These are phyloP conservation scores for Sporothrix humicola DNA, from an alignment of 2,329 filamentous ascomycete genomes.

Conservation along the genomic window DNA sequence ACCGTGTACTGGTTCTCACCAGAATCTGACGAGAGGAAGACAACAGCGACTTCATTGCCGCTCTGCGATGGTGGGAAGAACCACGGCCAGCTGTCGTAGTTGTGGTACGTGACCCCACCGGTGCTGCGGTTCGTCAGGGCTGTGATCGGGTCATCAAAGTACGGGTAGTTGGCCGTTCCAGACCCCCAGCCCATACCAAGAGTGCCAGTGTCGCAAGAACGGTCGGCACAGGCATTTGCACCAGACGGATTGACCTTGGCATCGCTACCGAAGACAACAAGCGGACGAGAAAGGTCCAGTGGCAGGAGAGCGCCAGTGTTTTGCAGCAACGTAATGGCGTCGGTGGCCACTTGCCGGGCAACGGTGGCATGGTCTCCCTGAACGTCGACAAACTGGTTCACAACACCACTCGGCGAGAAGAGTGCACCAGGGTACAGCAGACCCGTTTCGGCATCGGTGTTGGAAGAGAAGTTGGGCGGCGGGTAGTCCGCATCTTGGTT, in stretches of 20 bases:
- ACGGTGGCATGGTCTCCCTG: slow-evolving; percentile 63
- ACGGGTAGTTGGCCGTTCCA: slow-evolving; percentile 66
- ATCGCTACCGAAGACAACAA: slow-evolving; percentile 68
- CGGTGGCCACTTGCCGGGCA: slow-evolving; percentile 58
- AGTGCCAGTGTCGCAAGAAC: slow-evolving; percentile 65
- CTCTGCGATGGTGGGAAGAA: slow-evolving; percentile 53
- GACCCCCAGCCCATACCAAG: slow-evolving; percentile 73
- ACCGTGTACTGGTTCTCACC: slow-evolving; percentile 67
- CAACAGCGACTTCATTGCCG: slow-evolving; percentile 57
- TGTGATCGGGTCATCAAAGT: slow-evolving; percentile 68
- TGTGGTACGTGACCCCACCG: slow-evolving; percentile 59
- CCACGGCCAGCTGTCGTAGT: slow-evolving; percentile 67
- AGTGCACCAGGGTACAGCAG: slow-evolving; percentile 63
- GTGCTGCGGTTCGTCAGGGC: slow-evolving; percentile 65
- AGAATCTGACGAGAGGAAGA: slow-evolving; percentile 68
- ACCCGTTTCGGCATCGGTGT: slow-evolving; percentile 61
- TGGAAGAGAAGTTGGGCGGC: slow-evolving; percentile 57
- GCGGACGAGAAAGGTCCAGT: slow-evolving; percentile 59
- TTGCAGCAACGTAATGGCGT: slow-evolving; percentile 71
- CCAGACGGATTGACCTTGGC: slow-evolving; percentile 65
- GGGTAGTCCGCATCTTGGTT: slow-evolving; percentile 60
- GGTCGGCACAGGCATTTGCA: slow-evolving; percentile 68
- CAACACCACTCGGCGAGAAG: slow-evolving; percentile 63
- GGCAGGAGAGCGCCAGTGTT: slow-evolving; percentile 61
- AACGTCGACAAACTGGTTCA: slow-evolving; percentile 72